Conservation (phyloP, 1,284 basidiomycete species). For the Ceratorhiza oryzae-sativae region DNA sequence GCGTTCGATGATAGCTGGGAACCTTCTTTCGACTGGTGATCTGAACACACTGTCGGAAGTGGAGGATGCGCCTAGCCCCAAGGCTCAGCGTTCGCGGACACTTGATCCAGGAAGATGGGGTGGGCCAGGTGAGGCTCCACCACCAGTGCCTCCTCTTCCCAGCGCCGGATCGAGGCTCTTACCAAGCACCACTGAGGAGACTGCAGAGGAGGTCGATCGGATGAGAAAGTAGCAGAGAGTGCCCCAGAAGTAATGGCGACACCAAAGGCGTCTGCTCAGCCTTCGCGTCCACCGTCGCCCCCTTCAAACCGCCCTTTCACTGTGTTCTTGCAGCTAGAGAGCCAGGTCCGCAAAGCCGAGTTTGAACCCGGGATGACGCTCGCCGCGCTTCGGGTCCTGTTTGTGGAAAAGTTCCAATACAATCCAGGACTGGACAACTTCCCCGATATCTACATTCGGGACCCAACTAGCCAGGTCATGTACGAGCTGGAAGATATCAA, state of each 20-base stretch:
- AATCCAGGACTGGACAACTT: constrained; percentile 93
- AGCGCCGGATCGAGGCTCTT: constrained; percentile 32
- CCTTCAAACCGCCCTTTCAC: constrained; percentile 54
- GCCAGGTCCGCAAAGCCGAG: constrained; percentile 92
- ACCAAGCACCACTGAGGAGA: constrained; percentile 48
- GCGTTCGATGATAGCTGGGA: constrained; percentile 67
- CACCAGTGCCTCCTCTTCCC: constrained; percentile 51
- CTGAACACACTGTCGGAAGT: constrained; percentile 55
- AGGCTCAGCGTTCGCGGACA: constrained; percentile 27
- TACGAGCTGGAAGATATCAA: constrained; percentile 96
- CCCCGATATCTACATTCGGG: constrained; percentile 94
- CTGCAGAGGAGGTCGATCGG: constrained; percentile 45
- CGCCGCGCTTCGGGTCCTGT: constrained; percentile 79
- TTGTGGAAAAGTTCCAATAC: constrained; percentile 95
- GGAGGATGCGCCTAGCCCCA: constrained; percentile 38
- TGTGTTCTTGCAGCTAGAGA: constrained; percentile 89
- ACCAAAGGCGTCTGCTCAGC: constrained; percentile 12
- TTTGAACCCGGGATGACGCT: constrained; percentile 62
- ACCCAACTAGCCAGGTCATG: constrained; percentile 87
- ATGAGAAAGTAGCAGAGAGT: constrained; percentile 1
- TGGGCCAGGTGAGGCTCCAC: constrained; percentile 8
- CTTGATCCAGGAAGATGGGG: constrained; percentile 15
- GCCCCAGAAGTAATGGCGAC: constrained; percentile 22
- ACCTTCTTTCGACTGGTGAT: constrained; percentile 68
- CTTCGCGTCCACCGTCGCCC: constrained; percentile 25